A percentile compares a stretch with the other conserved stretches of the same genome.
phyloP scores from a whole-genome alignment of 2,329 filamentous ascomycete species.

The Aspergillus melleus region DNA sequence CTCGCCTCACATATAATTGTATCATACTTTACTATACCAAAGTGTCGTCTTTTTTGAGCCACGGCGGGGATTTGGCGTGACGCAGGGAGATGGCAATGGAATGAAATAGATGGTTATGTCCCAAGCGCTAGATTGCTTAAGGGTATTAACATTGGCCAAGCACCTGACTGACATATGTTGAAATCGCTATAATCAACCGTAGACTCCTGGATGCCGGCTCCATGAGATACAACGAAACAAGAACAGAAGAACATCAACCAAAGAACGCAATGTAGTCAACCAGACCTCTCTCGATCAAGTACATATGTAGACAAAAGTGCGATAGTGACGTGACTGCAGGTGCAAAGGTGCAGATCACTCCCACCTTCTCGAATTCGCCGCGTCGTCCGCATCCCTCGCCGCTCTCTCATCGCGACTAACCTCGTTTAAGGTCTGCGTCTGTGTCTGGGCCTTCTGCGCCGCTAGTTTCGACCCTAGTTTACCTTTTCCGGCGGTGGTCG shows the following conservation, averaged over 20 bases:
- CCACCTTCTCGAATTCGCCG: slow-evolving; percentile 58
- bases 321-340: not conserved
- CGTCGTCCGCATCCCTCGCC: slow-evolving; percentile 67
- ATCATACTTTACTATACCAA: slow-evolving; percentile 11
- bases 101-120: not conserved
- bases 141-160: not conserved
- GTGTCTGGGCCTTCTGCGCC: slow-evolving; percentile 73
- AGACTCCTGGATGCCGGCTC: not conserved
- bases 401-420: slow-evolving; percentile 66
- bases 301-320: not conserved
- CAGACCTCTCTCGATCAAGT: no score
- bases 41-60: not conserved
- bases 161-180: not conserved
- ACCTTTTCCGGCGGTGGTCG: slow-evolving; percentile 53
- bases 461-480: slow-evolving; percentile 71
- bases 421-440: slow-evolving; percentile 65
- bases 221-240: not conserved
- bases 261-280: no score
- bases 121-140: not conserved
- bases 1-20: slow-evolving; percentile 10
- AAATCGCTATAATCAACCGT: not conserved
- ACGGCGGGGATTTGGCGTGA: not conserved
- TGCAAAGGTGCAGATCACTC: slow-evolving; percentile 44
- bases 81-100: not conserved
- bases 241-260: not conserved